Conservation (phyloP, 495 filamentous ascomycete species). For the Tetracladium setigerum region DNA sequence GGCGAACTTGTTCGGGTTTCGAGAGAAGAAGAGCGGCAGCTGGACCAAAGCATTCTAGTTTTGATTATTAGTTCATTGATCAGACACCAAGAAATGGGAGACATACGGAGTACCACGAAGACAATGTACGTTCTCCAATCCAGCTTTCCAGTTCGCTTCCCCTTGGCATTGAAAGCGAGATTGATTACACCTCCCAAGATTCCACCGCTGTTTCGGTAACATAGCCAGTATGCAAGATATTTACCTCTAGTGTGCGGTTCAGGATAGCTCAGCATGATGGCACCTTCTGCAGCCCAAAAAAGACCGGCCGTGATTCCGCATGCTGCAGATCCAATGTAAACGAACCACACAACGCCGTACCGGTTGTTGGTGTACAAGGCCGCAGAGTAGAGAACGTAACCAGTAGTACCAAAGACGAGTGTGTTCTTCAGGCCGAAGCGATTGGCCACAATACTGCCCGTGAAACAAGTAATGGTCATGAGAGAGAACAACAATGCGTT, state of each 20-base stretch:
- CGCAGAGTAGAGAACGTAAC: conserved; percentile 43
- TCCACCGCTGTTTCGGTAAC: conserved; percentile 32
- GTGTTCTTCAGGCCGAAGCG: not conserved
- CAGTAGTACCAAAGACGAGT: not conserved
- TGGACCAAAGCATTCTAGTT: conserved; percentile 40
- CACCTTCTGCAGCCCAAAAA: conserved; percentile 61
- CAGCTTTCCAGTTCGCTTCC: not conserved
- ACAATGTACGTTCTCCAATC: conserved; percentile 1
- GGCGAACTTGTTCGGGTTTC: conserved; percentile 43
- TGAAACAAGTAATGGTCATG: not conserved
- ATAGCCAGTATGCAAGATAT: conserved; percentile 55
- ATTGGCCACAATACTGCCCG: not conserved
- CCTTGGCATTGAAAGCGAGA: not conserved
- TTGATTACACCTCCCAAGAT: not conserved
- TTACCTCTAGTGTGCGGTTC: conserved; percentile 54
- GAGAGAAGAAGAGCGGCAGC: conserved; percentile 48
- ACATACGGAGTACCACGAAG: not conserved
- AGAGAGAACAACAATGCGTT: not conserved
- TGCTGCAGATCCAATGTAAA: conserved; percentile 53
- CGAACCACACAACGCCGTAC: conserved; percentile 55
- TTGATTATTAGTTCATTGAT: too few relatives aligned
- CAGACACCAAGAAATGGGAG: not conserved
- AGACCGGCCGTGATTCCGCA: conserved; percentile 59
- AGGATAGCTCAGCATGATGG: conserved; percentile 41
- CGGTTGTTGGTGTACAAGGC: conserved; percentile 63